Evolutionary conservation across 1,139 yeast genomes (phyloP).

Genomic region (Yamadazyma friedrichii): DNA sequence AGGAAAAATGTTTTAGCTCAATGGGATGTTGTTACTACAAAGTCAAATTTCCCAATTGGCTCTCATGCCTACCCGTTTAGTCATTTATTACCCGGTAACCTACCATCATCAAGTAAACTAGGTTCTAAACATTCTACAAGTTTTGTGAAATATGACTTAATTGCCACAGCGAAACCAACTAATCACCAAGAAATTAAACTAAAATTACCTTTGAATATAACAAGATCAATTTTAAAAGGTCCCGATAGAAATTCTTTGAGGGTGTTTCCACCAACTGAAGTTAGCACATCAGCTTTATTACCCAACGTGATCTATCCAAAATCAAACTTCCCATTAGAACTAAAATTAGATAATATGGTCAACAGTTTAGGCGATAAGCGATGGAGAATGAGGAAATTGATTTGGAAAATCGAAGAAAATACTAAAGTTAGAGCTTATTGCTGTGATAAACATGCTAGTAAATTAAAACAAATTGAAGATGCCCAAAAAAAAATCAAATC

Average conservation of each 20-base stretch:
- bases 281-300: constrained; percentile 79
- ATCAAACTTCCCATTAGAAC: constrained; percentile 78
- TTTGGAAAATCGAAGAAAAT: constrained; percentile 89
- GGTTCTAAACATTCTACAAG: constrained; percentile 55
- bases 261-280: constrained; percentile 93
- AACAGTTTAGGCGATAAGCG: constrained; percentile 52
- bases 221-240: constrained; percentile 76
- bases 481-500: constrained; percentile 28
- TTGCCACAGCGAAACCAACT: constrained; percentile 51
- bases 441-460: constrained; percentile 54
- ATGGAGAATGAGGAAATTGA: constrained; percentile 90
- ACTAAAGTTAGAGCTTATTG: constrained; percentile 58
- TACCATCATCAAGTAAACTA: constrained; percentile 75
- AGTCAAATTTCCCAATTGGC: constrained; percentile 58
- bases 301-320: constrained; percentile 91
- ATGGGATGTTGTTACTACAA: constrained; percentile 78
- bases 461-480: constrained; percentile 48
- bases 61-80: constrained; percentile 91
- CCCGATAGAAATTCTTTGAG: constrained; percentile 85
- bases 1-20: constrained; percentile 65
- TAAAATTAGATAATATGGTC: constrained; percentile 77
- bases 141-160: constrained; percentile 67
- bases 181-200: constrained; percentile 35
- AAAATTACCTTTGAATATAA: constrained; percentile 68
- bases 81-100: constrained; percentile 85